Evolutionary conservation across 345 rosid genomes (phyloP).

Genomic region (Melastoma malabathricum): DNA sequence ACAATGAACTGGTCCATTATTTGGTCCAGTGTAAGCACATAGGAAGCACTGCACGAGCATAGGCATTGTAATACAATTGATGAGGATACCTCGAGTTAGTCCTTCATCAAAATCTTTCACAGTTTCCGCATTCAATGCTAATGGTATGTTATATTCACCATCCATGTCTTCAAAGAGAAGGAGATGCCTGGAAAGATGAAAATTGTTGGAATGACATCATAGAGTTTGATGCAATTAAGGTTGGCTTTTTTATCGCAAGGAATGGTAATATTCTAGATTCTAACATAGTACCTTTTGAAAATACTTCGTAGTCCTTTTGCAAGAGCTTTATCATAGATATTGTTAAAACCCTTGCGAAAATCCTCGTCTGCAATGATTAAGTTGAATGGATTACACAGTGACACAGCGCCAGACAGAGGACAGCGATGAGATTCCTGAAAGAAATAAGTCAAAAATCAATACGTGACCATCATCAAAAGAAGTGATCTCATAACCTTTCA

Average conservation of each 20-base stretch:
- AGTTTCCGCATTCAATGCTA: slow-evolving; percentile 61
- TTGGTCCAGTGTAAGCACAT: neutral
- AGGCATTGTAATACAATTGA: slow-evolving; percentile 1
- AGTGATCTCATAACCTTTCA: too few species aligned
- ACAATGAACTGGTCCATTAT: neutral
- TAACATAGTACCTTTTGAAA: slow-evolving; percentile 40
- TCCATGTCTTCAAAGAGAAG: slow-evolving; percentile 75
- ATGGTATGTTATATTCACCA: slow-evolving; percentile 59
- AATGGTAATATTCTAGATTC: neutral
- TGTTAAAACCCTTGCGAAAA: slow-evolving; percentile 85
- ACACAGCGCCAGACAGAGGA: slow-evolving; percentile 66
- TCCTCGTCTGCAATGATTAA: slow-evolving; percentile 84
- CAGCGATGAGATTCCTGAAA: slow-evolving; percentile 57
- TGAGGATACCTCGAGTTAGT: slow-evolving; percentile 53
- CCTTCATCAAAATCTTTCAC: slow-evolving; percentile 83
- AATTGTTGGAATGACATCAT: neutral
- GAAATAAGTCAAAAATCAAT: neutral
- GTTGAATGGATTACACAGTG: slow-evolving; percentile 90
- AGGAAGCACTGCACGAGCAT: neutral
- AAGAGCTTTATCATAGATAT: slow-evolving; percentile 69
- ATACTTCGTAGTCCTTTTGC: slow-evolving; percentile 51
- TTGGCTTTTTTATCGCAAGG: neutral
- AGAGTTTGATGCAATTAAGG: neutral
- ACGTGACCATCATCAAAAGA: neutral
- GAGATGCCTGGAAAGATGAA: slow-evolving; percentile 48